A percentile compares a stretch with the other conserved stretches of the same genome.
Evolutionary conservation across 192 early-diverging fungal genomes (phyloP).

Genomic region (Allomyces macrogynus): DNA sequence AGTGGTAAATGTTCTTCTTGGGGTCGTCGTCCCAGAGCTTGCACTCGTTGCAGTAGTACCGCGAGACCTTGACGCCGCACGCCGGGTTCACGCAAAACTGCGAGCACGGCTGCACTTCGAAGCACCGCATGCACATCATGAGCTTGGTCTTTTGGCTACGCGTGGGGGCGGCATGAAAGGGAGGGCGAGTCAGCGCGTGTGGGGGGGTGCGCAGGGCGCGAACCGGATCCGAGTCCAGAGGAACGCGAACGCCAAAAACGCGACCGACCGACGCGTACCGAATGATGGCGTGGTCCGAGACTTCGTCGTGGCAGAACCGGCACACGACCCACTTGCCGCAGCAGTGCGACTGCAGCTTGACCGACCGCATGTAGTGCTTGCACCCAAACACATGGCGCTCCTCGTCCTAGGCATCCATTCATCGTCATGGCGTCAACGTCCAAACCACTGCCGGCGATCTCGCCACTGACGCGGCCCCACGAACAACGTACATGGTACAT

Average conservation of each 20-base stretch:
- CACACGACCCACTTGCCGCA: slow-evolving; percentile 53
- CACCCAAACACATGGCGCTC: slow-evolving; percentile 24
- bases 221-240: neutral
- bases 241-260: too few species aligned
- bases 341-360: slow-evolving; percentile 43
- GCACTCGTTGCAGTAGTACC: slow-evolving; percentile 74
- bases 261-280: slow-evolving; percentile 13
- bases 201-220: neutral
- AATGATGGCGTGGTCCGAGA: slow-evolving; percentile 39
- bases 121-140: slow-evolving; percentile 92
- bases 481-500: slow-evolving; percentile 19
- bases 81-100: slow-evolving; percentile 40
- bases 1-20: slow-evolving; percentile 76
- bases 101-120: slow-evolving; percentile 51
- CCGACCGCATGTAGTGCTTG: slow-evolving; percentile 37
- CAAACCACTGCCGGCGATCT: too few species aligned
- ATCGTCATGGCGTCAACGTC: too few species aligned
- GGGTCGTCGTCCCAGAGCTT: slow-evolving; percentile 79
- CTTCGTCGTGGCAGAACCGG: slow-evolving; percentile 59
- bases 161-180: neutral
- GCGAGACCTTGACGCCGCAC: slow-evolving; percentile 41
- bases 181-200: neutral
- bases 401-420: slow-evolving; percentile 11
- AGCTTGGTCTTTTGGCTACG: slow-evolving; percentile 37
- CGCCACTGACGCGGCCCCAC: too few species aligned